Evolutionary conservation across 2,329 filamentous ascomycete species (phyloP).

Genomic region (Talaromyces rugulosus): DNA sequence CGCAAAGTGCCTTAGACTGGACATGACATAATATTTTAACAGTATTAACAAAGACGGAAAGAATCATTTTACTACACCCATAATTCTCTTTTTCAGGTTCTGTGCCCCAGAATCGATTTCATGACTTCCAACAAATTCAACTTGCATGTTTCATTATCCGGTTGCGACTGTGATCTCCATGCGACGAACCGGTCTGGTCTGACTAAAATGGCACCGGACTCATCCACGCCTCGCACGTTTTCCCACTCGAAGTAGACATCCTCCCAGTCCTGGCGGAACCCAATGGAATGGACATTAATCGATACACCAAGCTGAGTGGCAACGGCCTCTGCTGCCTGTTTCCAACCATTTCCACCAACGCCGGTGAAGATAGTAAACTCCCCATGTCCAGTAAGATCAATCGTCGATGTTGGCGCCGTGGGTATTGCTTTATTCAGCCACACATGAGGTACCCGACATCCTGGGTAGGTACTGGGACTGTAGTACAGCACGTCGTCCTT

Average conservation of each 20-base stretch:
- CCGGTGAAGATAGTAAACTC: slow-evolving; percentile 51
- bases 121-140: not conserved
- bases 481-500: slow-evolving; percentile 43
- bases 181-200: slow-evolving; percentile 58
- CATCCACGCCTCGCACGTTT: slow-evolving; percentile 49
- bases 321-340: slow-evolving; percentile 43
- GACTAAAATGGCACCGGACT: slow-evolving; percentile 57
- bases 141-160: not conserved
- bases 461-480: slow-evolving; percentile 54
- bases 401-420: slow-evolving; percentile 49
- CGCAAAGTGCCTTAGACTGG: too few species aligned
- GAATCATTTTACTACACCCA: too few species aligned
- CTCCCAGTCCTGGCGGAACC: slow-evolving; percentile 56
- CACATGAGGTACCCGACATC: slow-evolving; percentile 57
- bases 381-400: slow-evolving; percentile 58
- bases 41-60: not conserved
- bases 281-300: slow-evolving; percentile 51
- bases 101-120: not conserved
- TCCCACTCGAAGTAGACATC: slow-evolving; percentile 62
- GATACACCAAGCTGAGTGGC: slow-evolving; percentile 39
- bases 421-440: slow-evolving; percentile 55
- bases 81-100: too few species aligned
- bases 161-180: slow-evolving; percentile 38
- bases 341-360: slow-evolving; percentile 54
- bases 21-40: too few species aligned